Evolutionary conservation across 2,329 filamentous ascomycete genomes (phyloP).

Genomic region (Graphilbum sp.): DNA sequence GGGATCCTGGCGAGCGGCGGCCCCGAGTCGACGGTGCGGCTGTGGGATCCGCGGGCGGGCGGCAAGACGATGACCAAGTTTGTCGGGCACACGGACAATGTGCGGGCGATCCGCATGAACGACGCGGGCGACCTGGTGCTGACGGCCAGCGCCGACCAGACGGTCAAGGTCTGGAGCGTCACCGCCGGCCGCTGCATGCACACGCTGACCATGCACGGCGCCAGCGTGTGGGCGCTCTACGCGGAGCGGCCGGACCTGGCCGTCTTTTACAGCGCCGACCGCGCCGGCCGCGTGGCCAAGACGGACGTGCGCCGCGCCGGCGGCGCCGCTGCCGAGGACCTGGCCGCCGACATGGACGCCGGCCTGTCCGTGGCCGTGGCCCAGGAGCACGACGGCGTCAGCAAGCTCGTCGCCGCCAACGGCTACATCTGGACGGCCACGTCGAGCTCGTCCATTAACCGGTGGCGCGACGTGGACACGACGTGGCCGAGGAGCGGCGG

Average conservation of each 20-base stretch:
- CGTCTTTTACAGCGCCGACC: constrained; percentile 89
- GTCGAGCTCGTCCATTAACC: constrained; percentile 77
- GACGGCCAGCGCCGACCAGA: constrained; percentile 90
- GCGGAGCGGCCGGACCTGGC: constrained; percentile 73
- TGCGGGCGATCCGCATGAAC: constrained; percentile 80
- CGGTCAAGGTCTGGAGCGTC: constrained; percentile 95
- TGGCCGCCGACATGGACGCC: constrained; percentile 55
- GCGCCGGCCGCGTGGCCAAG: constrained; percentile 87
- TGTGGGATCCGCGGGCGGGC: constrained; percentile 63
- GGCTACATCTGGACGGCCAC: constrained; percentile 84
- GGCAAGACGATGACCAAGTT: constrained; percentile 80
- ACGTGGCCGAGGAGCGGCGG: constrained; percentile 37
- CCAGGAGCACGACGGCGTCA: constrained; percentile 77
- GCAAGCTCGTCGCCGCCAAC: constrained; percentile 48
- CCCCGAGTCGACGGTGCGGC: constrained; percentile 77
- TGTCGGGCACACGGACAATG: constrained; percentile 88
- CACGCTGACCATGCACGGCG: constrained; percentile 96
- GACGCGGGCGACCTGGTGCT: constrained; percentile 80
- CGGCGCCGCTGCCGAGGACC: too few relatives aligned
- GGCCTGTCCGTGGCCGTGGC: constrained; percentile 80
- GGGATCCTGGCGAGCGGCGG: constrained; percentile 82
- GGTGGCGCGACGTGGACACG: constrained; percentile 79
- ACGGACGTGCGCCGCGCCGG: constrained; percentile 58
- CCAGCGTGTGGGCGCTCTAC: constrained; percentile 91
- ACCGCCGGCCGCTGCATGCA: constrained; percentile 93